phyloP scores from a whole-genome alignment of 176 grass and related monocot species.

The Carex cristatella region DNA sequence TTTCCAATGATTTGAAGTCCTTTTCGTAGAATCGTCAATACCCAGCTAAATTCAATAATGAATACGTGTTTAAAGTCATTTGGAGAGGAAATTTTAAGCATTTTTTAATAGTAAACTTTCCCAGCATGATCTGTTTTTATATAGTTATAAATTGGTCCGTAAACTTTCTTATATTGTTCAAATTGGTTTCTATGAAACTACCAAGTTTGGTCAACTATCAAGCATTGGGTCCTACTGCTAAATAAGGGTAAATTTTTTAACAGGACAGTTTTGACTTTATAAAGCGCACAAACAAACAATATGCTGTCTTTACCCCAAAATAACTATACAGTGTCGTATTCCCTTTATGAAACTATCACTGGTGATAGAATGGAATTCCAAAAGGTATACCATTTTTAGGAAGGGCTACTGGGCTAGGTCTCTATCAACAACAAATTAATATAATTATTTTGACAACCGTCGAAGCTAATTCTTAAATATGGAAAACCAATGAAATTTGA shows the following conservation, averaged over 20 bases:
- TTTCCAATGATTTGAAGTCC: slow-evolving; percentile 11
- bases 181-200: neutral
- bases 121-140: neutral
- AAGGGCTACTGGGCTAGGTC: no score
- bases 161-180: neutral
- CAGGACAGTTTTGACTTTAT: no score
- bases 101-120: neutral
- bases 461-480: no score
- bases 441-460: no score
- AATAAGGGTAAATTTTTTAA: neutral
- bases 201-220: neutral
- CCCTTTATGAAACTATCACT: neutral
- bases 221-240: neutral
- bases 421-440: no score
- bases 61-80: no score
- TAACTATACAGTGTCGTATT: neutral
- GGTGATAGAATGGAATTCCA: no score
- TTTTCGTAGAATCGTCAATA: neutral
- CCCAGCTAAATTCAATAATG: neutral
- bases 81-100: neutral
- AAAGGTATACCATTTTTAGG: neutral
- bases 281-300: no score
- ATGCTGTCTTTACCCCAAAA: no score
- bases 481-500: no score
- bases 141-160: neutral